phyloP scores from a whole-genome alignment of 2,329 filamentous ascomycete genomes.

The Alternaria triticina region DNA sequence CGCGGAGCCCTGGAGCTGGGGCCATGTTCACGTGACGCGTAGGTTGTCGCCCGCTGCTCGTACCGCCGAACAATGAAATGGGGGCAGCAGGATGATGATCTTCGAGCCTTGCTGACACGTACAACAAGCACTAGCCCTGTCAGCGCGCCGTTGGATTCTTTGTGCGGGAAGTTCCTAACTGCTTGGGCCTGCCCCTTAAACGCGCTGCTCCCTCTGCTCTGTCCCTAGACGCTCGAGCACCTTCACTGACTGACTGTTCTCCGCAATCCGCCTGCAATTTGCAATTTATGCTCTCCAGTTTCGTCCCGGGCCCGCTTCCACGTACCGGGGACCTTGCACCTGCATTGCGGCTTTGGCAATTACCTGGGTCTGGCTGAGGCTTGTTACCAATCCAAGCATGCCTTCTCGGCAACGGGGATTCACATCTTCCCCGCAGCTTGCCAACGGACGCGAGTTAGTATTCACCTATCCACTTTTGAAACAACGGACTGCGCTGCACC shows the following conservation, averaged over 20 bases:
- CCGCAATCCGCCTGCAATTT: slow-evolving; percentile 7
- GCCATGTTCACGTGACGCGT: slow-evolving; percentile 17
- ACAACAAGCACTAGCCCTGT: slow-evolving; percentile 22
- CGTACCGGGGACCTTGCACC: slow-evolving; percentile 3
- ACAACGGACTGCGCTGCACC: slow-evolving; percentile 17
- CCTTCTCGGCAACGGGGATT: slow-evolving; percentile 34
- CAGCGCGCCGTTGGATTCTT: slow-evolving; percentile 9
- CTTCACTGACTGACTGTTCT: not conserved
- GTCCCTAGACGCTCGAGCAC: slow-evolving; percentile 15
- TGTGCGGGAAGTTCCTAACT: slow-evolving; percentile 5
- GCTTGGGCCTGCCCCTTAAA: slow-evolving; percentile 22
- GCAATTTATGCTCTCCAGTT: slow-evolving; percentile 9
- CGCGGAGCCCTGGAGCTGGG: slow-evolving; percentile 2
- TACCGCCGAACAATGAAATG: slow-evolving; percentile 15
- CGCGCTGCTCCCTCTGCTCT: slow-evolving; percentile 8
- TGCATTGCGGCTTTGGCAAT: slow-evolving; percentile 7
- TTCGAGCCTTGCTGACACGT: slow-evolving; percentile 30
- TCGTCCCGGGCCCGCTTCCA: not conserved
- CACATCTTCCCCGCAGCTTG: slow-evolving; percentile 34
- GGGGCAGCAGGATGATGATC: slow-evolving; percentile 11
- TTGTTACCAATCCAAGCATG: slow-evolving; percentile 23
- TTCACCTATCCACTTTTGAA: slow-evolving; percentile 17
- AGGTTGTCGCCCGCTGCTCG: not conserved
- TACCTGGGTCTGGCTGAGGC: slow-evolving; percentile 9
- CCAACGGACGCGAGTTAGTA: slow-evolving; percentile 32